Evolutionary conservation across 1,284 basidiomycete genomes (phyloP).

Genomic region (Exsudoporus floridanus): DNA sequence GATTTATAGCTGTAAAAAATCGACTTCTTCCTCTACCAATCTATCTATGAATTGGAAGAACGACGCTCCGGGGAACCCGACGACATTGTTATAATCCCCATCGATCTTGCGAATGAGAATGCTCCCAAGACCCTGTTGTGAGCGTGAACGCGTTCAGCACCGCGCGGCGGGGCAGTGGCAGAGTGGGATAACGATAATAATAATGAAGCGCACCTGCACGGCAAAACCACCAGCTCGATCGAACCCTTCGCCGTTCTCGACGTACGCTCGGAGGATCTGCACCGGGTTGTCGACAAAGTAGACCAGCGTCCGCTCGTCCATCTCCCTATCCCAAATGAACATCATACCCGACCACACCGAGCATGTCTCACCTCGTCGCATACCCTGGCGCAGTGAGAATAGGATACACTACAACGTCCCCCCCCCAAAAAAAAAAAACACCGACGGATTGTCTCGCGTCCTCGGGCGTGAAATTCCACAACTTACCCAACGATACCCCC

Average conservation of each 20-base stretch:
- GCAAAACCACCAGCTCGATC: conserved; percentile 96
- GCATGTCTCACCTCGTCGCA: conserved; percentile 59
- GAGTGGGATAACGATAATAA: too few relatives aligned
- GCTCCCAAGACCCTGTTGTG: conserved; percentile 73
- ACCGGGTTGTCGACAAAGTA: conserved; percentile 74
- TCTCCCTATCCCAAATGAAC: conserved; percentile 53
- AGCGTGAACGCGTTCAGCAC: neutral
- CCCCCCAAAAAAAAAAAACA: neutral
- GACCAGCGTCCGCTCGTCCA: conserved; percentile 81
- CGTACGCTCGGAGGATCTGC: conserved; percentile 78
- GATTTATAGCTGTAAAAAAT: conserved; percentile 54
- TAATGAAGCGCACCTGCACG: conserved; percentile 76
- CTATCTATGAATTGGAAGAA: conserved; percentile 72
- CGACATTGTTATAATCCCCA: conserved; percentile 91
- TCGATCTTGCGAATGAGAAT: conserved; percentile 82
- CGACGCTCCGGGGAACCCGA: conserved; percentile 83
- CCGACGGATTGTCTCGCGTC: neutral
- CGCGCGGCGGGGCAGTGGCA: too few relatives aligned
- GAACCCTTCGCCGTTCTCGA: conserved; percentile 83
- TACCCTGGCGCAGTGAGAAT: conserved; percentile 85
- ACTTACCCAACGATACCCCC: conserved; percentile 73
- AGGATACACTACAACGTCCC: conserved; percentile 64
- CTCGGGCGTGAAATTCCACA: neutral
- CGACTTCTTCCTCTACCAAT: conserved; percentile 69
- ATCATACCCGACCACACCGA: neutral